phyloP scores from a whole-genome alignment of 2,329 filamentous ascomycete genomes.

The Penicillium sp. region DNA sequence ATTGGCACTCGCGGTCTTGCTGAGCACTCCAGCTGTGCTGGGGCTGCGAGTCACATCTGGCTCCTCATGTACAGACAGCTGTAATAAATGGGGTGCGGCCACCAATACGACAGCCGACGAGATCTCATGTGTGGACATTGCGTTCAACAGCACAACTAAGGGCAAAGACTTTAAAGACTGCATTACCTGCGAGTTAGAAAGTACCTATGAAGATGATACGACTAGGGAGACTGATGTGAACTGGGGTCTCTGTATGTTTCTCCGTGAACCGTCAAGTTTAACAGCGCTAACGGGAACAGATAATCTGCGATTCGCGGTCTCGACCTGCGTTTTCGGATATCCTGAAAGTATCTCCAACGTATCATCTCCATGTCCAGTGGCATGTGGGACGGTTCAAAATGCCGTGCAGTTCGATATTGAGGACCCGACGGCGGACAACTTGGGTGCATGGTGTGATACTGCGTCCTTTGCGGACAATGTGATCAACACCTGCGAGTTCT shows the following conservation, averaged over 20 bases:
- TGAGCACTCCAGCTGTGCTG: slow-evolving; percentile 23
- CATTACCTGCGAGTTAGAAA: slow-evolving; percentile 44
- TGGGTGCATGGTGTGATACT: slow-evolving; percentile 40
- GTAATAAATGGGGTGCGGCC: slow-evolving; percentile 23
- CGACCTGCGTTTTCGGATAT: slow-evolving; percentile 45
- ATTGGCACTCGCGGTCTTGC: slow-evolving; percentile 14
- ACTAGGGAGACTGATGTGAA: slow-evolving; percentile 45
- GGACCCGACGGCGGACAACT: slow-evolving; percentile 29
- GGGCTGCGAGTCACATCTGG: slow-evolving; percentile 35
- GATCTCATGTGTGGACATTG: slow-evolving; percentile 43
- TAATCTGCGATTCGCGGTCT: slow-evolving; percentile 48
- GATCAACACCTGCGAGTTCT: slow-evolving; percentile 44
- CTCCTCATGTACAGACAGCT: slow-evolving; percentile 41
- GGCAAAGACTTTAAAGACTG: slow-evolving; percentile 43
- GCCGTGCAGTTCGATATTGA: slow-evolving; percentile 34
- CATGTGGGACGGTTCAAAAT: slow-evolving; percentile 36
- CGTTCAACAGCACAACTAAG: slow-evolving; percentile 33
- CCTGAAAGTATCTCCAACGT: slow-evolving; percentile 38
- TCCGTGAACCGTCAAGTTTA: not conserved
- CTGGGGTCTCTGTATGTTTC: slow-evolving; percentile 48
- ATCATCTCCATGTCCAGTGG: slow-evolving; percentile 47
- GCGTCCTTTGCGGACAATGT: slow-evolving; percentile 42
- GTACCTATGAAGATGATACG: slow-evolving; percentile 33
- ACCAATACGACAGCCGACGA: slow-evolving; percentile 43
- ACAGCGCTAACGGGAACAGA: slow-evolving; percentile 29